Percentiles rank a stretch among this genome's conserved stretches.
phyloP scores from a whole-genome alignment of 179 eudicot genomes.

The Nepenthes alata region DNA sequence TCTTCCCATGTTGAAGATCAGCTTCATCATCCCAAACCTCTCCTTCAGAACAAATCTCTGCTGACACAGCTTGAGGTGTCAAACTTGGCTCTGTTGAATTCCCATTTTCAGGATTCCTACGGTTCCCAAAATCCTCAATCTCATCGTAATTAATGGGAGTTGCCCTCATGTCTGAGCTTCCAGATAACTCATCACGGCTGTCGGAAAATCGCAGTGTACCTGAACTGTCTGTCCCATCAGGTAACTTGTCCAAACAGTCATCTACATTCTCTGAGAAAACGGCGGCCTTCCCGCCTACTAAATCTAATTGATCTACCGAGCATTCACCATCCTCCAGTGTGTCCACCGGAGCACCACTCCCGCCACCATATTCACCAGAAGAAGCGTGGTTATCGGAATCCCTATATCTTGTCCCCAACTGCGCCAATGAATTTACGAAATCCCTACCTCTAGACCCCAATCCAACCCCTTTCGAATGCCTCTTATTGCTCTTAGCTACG shows the following conservation, averaged over 20 bases:
- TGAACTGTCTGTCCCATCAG: conserved; percentile 24
- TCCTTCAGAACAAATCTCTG: conserved; percentile 19
- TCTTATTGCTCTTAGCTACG: conserved; percentile 8
- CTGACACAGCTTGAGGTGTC: conserved; percentile 14
- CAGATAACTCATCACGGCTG: conserved; percentile 28
- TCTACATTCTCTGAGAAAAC: conserved; percentile 5
- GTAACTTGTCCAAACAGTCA: not conserved
- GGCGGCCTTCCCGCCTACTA: conserved; percentile 6
- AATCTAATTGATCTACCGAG: not conserved
- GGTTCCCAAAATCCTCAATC: conserved; percentile 3
- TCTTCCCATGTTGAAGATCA: conserved; percentile 22
- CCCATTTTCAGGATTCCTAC: conserved; percentile 9
- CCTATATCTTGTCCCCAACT: not conserved
- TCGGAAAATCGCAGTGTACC: conserved; percentile 32
- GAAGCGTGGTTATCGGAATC: conserved; percentile 6
- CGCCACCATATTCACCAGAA: not conserved
- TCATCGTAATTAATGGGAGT: conserved; percentile 15
- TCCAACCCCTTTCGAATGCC: conserved; percentile 3
- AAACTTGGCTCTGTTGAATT: conserved; percentile 8
- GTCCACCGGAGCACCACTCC: not conserved
- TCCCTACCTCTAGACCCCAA: conserved; percentile 3
- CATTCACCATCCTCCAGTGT: not conserved
- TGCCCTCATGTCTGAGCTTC: conserved; percentile 28
- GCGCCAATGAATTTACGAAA: not conserved
- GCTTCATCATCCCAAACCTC: conserved; percentile 24